Evolutionary conservation across 2,329 filamentous ascomycete genomes (phyloP), one percentile per base, ranked within the genome.

Genomic region (Blastomyces parvus): DNA sequence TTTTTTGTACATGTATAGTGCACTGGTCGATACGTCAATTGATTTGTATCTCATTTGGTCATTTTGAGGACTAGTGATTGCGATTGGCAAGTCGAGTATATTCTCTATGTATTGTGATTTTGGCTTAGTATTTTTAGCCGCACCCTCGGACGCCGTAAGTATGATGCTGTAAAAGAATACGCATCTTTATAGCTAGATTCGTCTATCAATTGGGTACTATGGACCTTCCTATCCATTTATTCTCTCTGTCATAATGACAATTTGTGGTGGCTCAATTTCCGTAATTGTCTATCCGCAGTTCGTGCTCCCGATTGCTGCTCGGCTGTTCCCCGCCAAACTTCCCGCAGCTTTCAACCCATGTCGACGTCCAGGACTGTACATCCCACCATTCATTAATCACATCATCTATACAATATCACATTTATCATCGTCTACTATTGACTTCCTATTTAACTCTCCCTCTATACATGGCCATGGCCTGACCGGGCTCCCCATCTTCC

Each of bases 1-100:
- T 36, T 55, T 38, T 40, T 57, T 57, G 53, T 57, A 57, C 53
- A 57, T 57, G 33, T 40, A 57, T 40, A 57, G 53, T 57, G 40
- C 53, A 38, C n/a, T 6, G 53, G 38, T 57, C 53, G 53, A 40
- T 57, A 25, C 4, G n/a, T n/a, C 52, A 55, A 55, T 55, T 17
- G 17, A 55, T 36, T 50, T 27, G 27, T 25, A 50, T 27, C 46
- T 50, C 52, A 19, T 30, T 55, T 57, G 11, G 30, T 40, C 33
- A 30, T n/a, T 36, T 55, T 8, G 52, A 30, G 9, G 25, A 55
- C 30, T 33, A 14, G 27, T 8, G 1, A 30, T 56, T 38, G 52
- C 3, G 27, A 33, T 53, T 53, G 50, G 13, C 30, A 55, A 33
- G 17, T 36, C 27, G 27, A n/a, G 52, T 19, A 8, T 25, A 1